Evolutionary conservation across 2,329 filamentous ascomycete genomes (phyloP).

Genomic region (Penicillium sp.): DNA sequence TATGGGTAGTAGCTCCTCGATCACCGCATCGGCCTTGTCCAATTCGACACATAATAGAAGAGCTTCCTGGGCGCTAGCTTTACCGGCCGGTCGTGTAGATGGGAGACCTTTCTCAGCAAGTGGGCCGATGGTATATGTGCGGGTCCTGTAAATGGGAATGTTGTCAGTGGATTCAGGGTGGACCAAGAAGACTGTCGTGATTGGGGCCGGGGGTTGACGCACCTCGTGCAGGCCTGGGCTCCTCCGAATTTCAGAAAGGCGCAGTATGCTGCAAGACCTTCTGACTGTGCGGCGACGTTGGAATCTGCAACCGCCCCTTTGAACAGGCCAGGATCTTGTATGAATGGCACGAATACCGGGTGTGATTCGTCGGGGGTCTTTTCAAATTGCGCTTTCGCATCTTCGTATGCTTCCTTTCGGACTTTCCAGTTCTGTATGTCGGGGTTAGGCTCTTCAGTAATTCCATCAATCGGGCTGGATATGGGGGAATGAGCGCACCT

Average conservation of each 20-base stretch:
- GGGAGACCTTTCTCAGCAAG: conserved; percentile 90
- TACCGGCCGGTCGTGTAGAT: conserved; percentile 83
- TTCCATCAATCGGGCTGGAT: background rate
- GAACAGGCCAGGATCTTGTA: conserved; percentile 82
- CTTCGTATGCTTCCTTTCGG: conserved; percentile 91
- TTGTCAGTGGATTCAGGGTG: background rate
- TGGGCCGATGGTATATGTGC: conserved; percentile 69
- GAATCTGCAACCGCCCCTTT: conserved; percentile 90
- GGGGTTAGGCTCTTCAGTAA: conserved; percentile 22
- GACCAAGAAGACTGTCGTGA: background rate
- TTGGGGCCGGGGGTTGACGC: conserved; percentile 23
- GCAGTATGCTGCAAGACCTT: conserved; percentile 82
- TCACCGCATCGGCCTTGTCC: conserved; percentile 77
- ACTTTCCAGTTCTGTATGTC: conserved; percentile 81
- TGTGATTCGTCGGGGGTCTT: conserved; percentile 80
- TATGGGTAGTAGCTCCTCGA: conserved; percentile 84
- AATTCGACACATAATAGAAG: conserved; percentile 86
- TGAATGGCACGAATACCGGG: conserved; percentile 81
- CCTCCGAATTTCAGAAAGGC: conserved; percentile 91
- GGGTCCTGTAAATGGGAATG: conserved; percentile 56
- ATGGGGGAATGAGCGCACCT: conserved; percentile 31
- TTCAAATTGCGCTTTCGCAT: conserved; percentile 83
- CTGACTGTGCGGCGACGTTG: conserved; percentile 94
- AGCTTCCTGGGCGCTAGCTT: conserved; percentile 81
- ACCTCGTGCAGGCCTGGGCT: conserved; percentile 71